Conservation (phyloP, 2,329 filamentous ascomycete genomes). For the Botrytis byssoidea region DNA sequence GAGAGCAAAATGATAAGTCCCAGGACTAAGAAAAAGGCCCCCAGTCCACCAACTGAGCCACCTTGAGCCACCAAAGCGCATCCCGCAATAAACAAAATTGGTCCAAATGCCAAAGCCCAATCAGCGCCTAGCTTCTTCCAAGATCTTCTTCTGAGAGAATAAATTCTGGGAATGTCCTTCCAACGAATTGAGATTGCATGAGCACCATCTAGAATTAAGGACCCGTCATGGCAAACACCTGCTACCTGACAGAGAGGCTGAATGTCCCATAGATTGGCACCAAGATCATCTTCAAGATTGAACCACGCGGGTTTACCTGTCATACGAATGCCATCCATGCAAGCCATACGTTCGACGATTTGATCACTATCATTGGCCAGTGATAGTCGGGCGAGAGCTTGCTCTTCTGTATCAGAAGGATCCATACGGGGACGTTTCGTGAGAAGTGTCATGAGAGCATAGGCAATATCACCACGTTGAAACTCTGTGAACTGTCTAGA, state of each 20-base stretch:
- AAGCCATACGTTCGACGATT: slow-evolving; percentile 39
- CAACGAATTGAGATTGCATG: slow-evolving; percentile 39
- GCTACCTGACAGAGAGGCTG: slow-evolving; percentile 39
- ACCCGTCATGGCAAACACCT: slow-evolving; percentile 37
- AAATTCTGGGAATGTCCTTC: slow-evolving; percentile 34
- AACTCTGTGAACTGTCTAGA: slow-evolving; percentile 20
- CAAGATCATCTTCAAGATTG: slow-evolving; percentile 32
- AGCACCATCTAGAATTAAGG: slow-evolving; percentile 38
- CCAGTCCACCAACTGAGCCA: not conserved
- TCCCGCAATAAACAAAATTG: slow-evolving; percentile 7
- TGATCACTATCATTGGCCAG: slow-evolving; percentile 39
- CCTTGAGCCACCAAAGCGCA: not conserved
- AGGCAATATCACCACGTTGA: slow-evolving; percentile 36
- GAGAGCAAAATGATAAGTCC: slow-evolving; percentile 22
- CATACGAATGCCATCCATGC: slow-evolving; percentile 20
- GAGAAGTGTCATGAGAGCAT: slow-evolving; percentile 39
- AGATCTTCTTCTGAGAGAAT: slow-evolving; percentile 1
- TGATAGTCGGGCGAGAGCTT: slow-evolving; percentile 39
- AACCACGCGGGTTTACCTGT: slow-evolving; percentile 27
- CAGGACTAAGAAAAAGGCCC: slow-evolving; percentile 20
- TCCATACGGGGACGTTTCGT: slow-evolving; percentile 34
- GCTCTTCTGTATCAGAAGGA: slow-evolving; percentile 35
- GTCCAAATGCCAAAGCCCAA: slow-evolving; percentile 6
- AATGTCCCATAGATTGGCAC: slow-evolving; percentile 39
- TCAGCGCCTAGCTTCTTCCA: slow-evolving; percentile 20